phyloP scores from a whole-genome alignment of 2,329 filamentous ascomycete genomes.

The Blumeria hordei region DNA sequence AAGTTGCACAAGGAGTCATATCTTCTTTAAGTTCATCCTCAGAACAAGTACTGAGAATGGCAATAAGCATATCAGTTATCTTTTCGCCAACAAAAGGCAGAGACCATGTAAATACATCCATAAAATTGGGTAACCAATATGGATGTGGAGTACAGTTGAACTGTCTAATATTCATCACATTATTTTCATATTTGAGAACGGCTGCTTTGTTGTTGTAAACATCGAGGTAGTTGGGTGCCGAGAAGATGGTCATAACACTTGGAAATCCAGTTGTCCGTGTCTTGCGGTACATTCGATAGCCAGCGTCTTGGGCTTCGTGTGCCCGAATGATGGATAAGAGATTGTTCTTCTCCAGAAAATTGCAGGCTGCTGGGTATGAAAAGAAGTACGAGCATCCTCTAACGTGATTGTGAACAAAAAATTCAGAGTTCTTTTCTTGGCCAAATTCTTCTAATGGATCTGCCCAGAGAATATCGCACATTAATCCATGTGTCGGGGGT shows the following conservation, averaged over 20 bases:
- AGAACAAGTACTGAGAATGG: conserved; percentile 95
- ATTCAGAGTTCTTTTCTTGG: conserved; percentile 94
- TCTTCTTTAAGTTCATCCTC: conserved; percentile 93
- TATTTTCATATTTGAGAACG: conserved; percentile 97
- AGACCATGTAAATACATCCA: conserved; percentile 99
- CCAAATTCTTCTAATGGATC: conserved; percentile 96
- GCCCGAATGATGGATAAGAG: conserved; percentile 89
- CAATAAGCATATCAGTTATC: conserved; percentile 98
- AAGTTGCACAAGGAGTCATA: conserved; percentile 36
- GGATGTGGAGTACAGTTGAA: conserved; percentile 99
- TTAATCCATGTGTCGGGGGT: conserved; percentile 86
- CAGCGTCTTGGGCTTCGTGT: conserved; percentile 94
- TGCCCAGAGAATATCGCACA: conserved; percentile 99
- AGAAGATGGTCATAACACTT: conserved; percentile 99
- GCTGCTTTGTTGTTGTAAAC: conserved; percentile 99
- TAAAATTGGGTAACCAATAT: conserved; percentile 98
- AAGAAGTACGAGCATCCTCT: conserved; percentile 99
- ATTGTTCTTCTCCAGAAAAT: conserved; percentile 98
- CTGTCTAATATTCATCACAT: conserved; percentile 99
- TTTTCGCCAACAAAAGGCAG: conserved; percentile 96
- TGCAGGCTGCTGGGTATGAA: conserved; percentile 88
- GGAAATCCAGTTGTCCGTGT: conserved; percentile 94
- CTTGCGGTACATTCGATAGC: conserved; percentile 98
- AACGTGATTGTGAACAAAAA: conserved; percentile 94
- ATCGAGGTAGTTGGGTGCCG: conserved; percentile 92